Conservation (phyloP, 768 basidiomycete species). For the Mycena chlorophos region DNA sequence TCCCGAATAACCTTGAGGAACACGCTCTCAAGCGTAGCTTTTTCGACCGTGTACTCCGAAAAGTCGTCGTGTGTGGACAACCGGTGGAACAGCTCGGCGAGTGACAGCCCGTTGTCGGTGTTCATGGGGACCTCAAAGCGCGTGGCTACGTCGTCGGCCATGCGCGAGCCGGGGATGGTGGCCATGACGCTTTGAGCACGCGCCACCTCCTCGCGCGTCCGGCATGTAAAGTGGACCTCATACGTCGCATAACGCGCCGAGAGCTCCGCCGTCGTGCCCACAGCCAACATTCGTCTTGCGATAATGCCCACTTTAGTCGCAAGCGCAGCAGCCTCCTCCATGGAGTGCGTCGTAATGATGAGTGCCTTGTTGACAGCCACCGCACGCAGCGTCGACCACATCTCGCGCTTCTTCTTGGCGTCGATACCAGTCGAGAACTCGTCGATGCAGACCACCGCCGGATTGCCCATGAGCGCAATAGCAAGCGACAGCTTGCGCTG, state of each 20-base stretch:
- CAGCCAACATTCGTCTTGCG: constrained; percentile 67
- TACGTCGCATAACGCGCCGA: constrained; percentile 70
- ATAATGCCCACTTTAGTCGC: constrained; percentile 77
- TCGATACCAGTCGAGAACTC: constrained; percentile 85
- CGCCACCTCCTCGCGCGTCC: constrained; percentile 57
- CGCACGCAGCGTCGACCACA: constrained; percentile 72
- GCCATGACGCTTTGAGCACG: constrained; percentile 63
- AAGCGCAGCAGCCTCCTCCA: constrained; percentile 82
- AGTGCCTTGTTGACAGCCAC: constrained; percentile 70
- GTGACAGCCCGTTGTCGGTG: constrained; percentile 41
- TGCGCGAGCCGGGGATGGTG: constrained; percentile 58
- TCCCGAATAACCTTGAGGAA: constrained; percentile 70
- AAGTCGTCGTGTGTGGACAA: constrained; percentile 55
- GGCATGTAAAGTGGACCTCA: constrained; percentile 74
- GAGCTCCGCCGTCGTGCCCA: constrained; percentile 65
- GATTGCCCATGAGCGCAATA: constrained; percentile 77
- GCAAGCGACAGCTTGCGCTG: constrained; percentile 76
- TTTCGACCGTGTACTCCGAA: constrained; percentile 70
- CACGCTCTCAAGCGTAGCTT: constrained; percentile 67
- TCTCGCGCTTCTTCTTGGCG: constrained; percentile 80
- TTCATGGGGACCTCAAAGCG: constrained; percentile 71
- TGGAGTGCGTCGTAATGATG: constrained; percentile 75
- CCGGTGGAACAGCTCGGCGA: constrained; percentile 59
- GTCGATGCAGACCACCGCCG: constrained; percentile 76
- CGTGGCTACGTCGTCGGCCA: constrained; percentile 74